Percentiles rank a stretch among this genome's conserved stretches.
phyloP scores from a whole-genome alignment of 805 yeast genomes.

The Metschnikowia santaceciliae region DNA sequence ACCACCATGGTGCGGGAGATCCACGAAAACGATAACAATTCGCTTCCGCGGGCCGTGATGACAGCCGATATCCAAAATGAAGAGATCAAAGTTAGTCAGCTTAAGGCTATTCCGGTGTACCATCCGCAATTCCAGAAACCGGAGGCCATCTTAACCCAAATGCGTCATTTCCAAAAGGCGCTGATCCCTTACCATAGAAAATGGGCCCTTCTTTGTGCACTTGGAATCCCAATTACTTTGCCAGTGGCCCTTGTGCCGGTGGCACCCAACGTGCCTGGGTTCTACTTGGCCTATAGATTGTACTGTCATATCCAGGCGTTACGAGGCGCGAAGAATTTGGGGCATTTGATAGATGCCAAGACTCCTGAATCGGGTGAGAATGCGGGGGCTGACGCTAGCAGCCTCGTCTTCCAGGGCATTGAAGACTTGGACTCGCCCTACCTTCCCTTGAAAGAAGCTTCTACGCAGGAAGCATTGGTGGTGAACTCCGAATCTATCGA shows the following conservation, averaged over 20 bases:
- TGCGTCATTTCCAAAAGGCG: constrained; percentile 38
- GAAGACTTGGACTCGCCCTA: constrained; percentile 17
- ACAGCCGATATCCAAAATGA: constrained; percentile 12
- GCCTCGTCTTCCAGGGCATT: constrained; percentile 11
- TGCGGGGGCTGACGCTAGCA: constrained; percentile 4
- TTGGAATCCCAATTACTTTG: constrained; percentile 69
- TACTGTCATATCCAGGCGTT: constrained; percentile 82
- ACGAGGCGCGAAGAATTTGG: constrained; percentile 67
- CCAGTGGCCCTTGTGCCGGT: constrained; percentile 82
- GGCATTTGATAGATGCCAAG: constrained; percentile 44
- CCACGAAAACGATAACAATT: constrained; percentile 22
- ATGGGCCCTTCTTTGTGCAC: constrained; percentile 48
- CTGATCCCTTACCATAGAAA: constrained; percentile 54
- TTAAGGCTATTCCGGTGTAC: constrained; percentile 39
- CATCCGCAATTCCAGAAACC: constrained; percentile 37
- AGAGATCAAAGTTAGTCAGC: constrained; percentile 24
- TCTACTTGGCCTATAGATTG: constrained; percentile 73
- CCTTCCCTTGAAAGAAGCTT: neutral
- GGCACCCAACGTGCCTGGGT: constrained; percentile 90
- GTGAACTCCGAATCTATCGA: constrained; percentile 46
- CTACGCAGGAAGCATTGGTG: constrained; percentile 33
- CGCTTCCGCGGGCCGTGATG: constrained; percentile 12
- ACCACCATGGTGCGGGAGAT: constrained; percentile 51
- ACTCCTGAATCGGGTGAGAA: constrained; percentile 13
- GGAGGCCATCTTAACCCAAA: constrained; percentile 31